These are phyloP conservation scores for Acarospora socialis DNA, from an alignment of 2,329 filamentous ascomycete species.

Conservation along the genomic window DNA sequence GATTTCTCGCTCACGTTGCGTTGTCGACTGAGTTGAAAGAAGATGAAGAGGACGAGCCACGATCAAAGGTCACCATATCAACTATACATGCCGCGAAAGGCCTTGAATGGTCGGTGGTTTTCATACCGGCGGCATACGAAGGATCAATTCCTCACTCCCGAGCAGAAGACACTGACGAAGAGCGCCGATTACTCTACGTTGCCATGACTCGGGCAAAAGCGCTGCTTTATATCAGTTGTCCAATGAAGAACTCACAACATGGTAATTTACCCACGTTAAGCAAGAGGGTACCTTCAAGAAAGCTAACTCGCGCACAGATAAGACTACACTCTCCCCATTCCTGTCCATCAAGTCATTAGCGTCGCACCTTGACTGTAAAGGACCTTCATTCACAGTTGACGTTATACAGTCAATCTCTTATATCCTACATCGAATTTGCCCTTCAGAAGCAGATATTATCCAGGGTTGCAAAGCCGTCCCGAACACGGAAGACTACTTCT, in stretches of 20 bases:
- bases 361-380: slow-evolving; percentile 43
- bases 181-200: slow-evolving; percentile 79
- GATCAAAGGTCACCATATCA: slow-evolving; percentile 65
- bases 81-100: slow-evolving; percentile 96
- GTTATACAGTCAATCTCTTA: slow-evolving; percentile 53
- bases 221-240: slow-evolving; percentile 72
- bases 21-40: slow-evolving; percentile 64
- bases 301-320: slow-evolving; percentile 30
- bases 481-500: slow-evolving; percentile 51
- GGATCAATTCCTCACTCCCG: slow-evolving; percentile 83
- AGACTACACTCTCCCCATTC: slow-evolving; percentile 58
- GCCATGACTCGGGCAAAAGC: slow-evolving; percentile 90
- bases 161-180: slow-evolving; percentile 74
- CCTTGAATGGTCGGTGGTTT: slow-evolving; percentile 90
- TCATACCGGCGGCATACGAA: slow-evolving; percentile 77
- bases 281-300: not conserved
- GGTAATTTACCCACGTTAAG: slow-evolving; percentile 19
- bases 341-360: slow-evolving; percentile 42
- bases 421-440: slow-evolving; percentile 52
- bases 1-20: slow-evolving; percentile 79
- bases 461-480: slow-evolving; percentile 34
- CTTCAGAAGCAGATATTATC: slow-evolving; percentile 41
- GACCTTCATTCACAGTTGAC: slow-evolving; percentile 52
- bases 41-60: slow-evolving; percentile 39
- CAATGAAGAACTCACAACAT: slow-evolving; percentile 48